Base-by-base conservation (phyloP, 805 yeast species). In the Maudiozyma serrabonitensis region DNA sequence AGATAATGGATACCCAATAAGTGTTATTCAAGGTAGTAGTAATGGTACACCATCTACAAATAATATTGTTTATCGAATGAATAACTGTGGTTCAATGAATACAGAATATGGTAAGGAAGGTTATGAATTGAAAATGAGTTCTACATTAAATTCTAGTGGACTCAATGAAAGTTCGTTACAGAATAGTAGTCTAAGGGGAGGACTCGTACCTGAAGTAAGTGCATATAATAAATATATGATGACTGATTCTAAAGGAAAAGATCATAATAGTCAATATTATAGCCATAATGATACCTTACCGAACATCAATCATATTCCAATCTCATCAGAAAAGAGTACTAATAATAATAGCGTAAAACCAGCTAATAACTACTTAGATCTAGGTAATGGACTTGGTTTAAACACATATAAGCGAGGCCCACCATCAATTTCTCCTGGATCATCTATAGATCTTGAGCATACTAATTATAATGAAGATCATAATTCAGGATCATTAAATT, bases 41-140 rank as follows among this genome's bases (percentile, higher is more conserved):
- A 35, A 35, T 35, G 38, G 38, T 4, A 35, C 38, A 6, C 38
- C 38, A 9, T 35, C 38, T 6, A 35, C 38, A 15, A 35, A 39
- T 19, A 39, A 39, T 39, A 11, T n/a, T 59, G 82, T 88, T 1
- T 63, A 76, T n/a, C 64, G 64, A 11, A 81, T 87, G 0, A 54
- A 66, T 12, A 61, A 66, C 26, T 81, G 80, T 69, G 64, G 63
- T 47, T 53, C 50, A n/a, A 49, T 47, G 18, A 56, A 59, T 13
- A 59, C 35, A 48, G 56, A 50, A 44, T 38, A 9, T 16, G 25
- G 18, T 23, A 25, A 41, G 25, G 43, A 41, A 6, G 12, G 32
- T 18, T 41, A 41, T 41, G 43, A 41, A 41, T 26, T 41, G 12
- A 25, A 41, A 25, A 23, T 23, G 9, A n/a, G 19, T 26, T 41